Conservation (phyloP, 2,329 filamentous ascomycete species). For the Mycogone perniciosa region DNA sequence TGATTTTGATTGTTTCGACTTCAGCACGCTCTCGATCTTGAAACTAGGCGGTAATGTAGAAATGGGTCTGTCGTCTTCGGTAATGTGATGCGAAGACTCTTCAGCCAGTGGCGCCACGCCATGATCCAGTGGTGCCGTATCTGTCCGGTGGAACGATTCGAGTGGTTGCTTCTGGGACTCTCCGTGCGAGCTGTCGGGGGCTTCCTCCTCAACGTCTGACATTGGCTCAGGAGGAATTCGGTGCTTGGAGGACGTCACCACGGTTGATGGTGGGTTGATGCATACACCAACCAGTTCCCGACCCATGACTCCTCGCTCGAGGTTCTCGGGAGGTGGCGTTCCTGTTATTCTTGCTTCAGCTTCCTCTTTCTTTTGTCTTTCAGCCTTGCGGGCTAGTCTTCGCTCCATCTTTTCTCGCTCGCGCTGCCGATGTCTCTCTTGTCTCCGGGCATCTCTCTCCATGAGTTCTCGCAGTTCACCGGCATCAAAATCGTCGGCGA, state of each 20-base stretch:
- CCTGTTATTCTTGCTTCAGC: conserved; percentile 47
- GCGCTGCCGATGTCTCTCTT: conserved; percentile 63
- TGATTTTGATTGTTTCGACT: conserved; percentile 42
- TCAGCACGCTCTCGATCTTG: conserved; percentile 34
- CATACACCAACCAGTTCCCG: conserved; percentile 52
- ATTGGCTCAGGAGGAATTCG: conserved; percentile 25
- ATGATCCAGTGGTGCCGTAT: conserved; percentile 17
- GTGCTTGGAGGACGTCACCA: conserved; percentile 51
- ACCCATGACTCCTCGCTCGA: conserved; percentile 55
- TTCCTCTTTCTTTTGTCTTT: conserved; percentile 57
- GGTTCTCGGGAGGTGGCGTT: conserved; percentile 46
- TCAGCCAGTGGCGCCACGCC: background rate
- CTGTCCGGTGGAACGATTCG: conserved; percentile 26
- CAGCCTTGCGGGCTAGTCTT: conserved; percentile 58
- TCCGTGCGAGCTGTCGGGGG: background rate
- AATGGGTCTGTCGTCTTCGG: conserved; percentile 17
- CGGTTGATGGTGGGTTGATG: conserved; percentile 47
- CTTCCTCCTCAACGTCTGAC: conserved; percentile 17
- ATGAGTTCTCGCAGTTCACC: conserved; percentile 80
- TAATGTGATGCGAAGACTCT: background rate
- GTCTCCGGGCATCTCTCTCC: conserved; percentile 78
- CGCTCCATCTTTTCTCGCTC: conserved; percentile 63
- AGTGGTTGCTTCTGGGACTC: conserved; percentile 19
- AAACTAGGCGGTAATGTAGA: conserved; percentile 20
- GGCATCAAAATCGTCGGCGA: conserved; percentile 82